Evolutionary conservation across 192 early-diverging fungal genomes (phyloP).

Genomic region (Geosiphon pyriformis): DNA sequence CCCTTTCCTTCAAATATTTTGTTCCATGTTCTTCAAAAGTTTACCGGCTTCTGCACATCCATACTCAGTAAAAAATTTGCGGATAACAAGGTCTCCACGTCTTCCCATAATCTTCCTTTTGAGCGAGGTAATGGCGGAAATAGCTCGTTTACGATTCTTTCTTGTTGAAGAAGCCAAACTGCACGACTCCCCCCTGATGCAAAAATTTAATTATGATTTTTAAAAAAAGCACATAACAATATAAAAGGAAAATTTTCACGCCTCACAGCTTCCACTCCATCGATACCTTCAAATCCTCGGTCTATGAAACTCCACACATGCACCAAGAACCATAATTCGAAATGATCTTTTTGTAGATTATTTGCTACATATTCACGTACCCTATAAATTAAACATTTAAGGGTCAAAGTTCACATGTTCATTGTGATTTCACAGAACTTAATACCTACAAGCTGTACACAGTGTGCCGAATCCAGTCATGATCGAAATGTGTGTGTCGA

Average conservation of each 20-base stretch:
- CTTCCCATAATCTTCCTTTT: constrained; percentile 25
- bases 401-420: background rate
- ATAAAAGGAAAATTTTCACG: constrained; percentile 12
- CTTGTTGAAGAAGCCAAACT: constrained; percentile 14
- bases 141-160: constrained; percentile 18
- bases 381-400: constrained; percentile 12
- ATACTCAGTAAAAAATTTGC: constrained; percentile 19
- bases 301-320: constrained; percentile 30
- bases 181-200: constrained; percentile 19
- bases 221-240: constrained; percentile 12
- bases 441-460: no score
- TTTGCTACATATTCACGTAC: constrained; percentile 17
- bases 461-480: no score
- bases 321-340: constrained; percentile 23
- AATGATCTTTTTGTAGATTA: background rate
- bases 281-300: constrained; percentile 26
- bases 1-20: constrained; percentile 15
- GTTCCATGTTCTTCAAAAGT: constrained; percentile 17
- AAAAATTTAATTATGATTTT: constrained; percentile 15
- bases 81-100: constrained; percentile 22
- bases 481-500: background rate
- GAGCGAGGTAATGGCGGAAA: background rate
- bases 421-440: no score
- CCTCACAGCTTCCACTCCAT: constrained; percentile 25
- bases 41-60: constrained; percentile 25